These are phyloP conservation scores for Cercospora sp. DNA, from an alignment of 2,329 filamentous ascomycete genomes.

Conservation along the genomic window DNA sequence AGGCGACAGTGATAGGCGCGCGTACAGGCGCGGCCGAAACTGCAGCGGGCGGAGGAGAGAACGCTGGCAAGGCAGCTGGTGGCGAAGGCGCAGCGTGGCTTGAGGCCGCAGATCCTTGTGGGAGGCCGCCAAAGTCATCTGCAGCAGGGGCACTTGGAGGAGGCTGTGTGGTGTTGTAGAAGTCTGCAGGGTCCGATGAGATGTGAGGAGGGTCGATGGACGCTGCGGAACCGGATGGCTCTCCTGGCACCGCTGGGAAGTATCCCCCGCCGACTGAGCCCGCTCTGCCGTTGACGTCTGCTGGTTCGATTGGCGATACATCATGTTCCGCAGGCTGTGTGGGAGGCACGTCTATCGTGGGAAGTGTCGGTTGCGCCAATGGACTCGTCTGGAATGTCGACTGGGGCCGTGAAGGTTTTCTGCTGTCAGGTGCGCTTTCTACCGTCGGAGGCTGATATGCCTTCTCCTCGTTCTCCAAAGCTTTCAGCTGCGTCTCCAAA, in stretches of 20 bases:
- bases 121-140: constrained; percentile 15
- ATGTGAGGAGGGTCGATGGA: background rate
- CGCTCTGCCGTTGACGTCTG: constrained; percentile 40
- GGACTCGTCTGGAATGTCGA: constrained; percentile 30
- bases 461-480: constrained; percentile 31
- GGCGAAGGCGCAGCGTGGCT: constrained; percentile 19
- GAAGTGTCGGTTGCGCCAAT: constrained; percentile 50
- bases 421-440: constrained; percentile 62
- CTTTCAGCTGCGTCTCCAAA: constrained; percentile 34
- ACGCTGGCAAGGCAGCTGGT: constrained; percentile 14
- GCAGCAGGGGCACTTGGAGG: constrained; percentile 19
- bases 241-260: constrained; percentile 56
- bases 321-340: constrained; percentile 36
- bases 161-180: constrained; percentile 25
- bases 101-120: constrained; percentile 17
- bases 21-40: constrained; percentile 18
- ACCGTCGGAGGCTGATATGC: constrained; percentile 54
- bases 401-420: constrained; percentile 44
- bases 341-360: background rate
- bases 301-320: constrained; percentile 56
- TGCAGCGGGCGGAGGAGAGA: constrained; percentile 26
- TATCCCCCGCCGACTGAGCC: constrained; percentile 59
- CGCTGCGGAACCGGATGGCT: constrained; percentile 25
- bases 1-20: constrained; percentile 11
- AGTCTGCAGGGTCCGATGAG: constrained; percentile 25